A percentile compares a stretch with the other conserved stretches of the same genome.
phyloP scores from a whole-genome alignment of 352 stramenopile species.

The Pythium periplocum region DNA sequence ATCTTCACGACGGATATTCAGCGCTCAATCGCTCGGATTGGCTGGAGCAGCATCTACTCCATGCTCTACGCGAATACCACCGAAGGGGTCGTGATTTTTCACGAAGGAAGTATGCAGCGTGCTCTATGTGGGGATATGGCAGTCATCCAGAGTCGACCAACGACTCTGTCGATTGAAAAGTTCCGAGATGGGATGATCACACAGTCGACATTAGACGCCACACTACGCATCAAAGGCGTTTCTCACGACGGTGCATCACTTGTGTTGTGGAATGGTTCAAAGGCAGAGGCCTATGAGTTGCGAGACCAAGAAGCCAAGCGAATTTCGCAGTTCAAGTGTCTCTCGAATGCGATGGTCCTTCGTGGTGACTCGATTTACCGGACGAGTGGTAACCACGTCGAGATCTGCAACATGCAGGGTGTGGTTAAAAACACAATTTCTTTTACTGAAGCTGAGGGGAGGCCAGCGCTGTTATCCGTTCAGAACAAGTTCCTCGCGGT shows the following conservation, averaged over 20 bases:
- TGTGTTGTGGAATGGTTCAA: conserved; percentile 81
- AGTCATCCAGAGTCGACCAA: conserved; percentile 75
- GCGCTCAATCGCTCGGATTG: conserved; percentile 40
- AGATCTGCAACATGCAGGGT: conserved; percentile 86
- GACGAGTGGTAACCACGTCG: conserved; percentile 76
- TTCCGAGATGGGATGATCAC: conserved; percentile 70
- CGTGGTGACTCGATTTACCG: conserved; percentile 86
- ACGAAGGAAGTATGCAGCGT: conserved; percentile 85
- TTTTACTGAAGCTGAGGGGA: conserved; percentile 89
- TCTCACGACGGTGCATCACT: conserved; percentile 73
- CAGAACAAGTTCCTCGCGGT: conserved; percentile 91
- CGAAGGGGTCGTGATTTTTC: conserved; percentile 70
- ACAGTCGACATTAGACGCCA: conserved; percentile 54
- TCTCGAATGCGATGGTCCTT: conserved; percentile 64
- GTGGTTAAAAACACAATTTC: conserved; percentile 84
- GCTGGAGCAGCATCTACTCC: conserved; percentile 62
- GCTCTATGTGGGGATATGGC: conserved; percentile 74
- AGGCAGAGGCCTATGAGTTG: conserved; percentile 87
- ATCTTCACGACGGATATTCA: conserved; percentile 57
- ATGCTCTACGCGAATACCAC: conserved; percentile 67
- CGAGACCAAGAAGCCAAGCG: conserved; percentile 56
- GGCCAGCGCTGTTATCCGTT: conserved; percentile 72
- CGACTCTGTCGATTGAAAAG: conserved; percentile 67
- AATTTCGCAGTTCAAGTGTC: conserved; percentile 69
- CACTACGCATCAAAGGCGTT: conserved; percentile 79